Percentiles rank a stretch among this genome's conserved stretches.
phyloP scores from a whole-genome alignment of 352 stramenopile genomes.

The Pythium rishiriense region DNA sequence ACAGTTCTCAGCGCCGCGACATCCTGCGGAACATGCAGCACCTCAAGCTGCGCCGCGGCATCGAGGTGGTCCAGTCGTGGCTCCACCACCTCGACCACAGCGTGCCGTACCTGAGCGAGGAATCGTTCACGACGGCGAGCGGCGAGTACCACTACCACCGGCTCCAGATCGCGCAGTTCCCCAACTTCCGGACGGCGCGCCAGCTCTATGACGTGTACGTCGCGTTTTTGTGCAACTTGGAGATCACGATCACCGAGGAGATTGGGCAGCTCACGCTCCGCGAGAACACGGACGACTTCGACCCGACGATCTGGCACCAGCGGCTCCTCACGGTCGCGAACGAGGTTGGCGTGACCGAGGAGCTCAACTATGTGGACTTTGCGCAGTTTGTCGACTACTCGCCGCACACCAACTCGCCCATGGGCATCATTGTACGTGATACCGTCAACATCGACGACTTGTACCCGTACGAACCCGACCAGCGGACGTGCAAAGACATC shows the following conservation, averaged over 20 bases:
- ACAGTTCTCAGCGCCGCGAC: constrained; percentile 5
- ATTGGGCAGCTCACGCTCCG: constrained; percentile 46
- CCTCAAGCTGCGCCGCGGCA: constrained; percentile 37
- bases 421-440: constrained; percentile 33
- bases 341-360: constrained; percentile 11
- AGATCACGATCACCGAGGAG: constrained; percentile 56
- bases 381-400: constrained; percentile 32
- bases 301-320: constrained; percentile 38
- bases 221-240: constrained; percentile 44
- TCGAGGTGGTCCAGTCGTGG: not conserved
- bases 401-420: constrained; percentile 12
- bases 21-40: constrained; percentile 32
- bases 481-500: constrained; percentile 21
- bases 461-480: constrained; percentile 36
- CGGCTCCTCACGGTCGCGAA: constrained; percentile 31
- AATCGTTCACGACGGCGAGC: constrained; percentile 4
- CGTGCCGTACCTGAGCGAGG: constrained; percentile 9
- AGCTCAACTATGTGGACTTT: constrained; percentile 26
- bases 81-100: constrained; percentile 8
- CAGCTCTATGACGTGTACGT: constrained; percentile 47
- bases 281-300: constrained; percentile 42
- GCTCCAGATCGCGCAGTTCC: constrained; percentile 35
- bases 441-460: constrained; percentile 45
- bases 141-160: constrained; percentile 14
- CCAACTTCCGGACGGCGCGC: constrained; percentile 35